These are phyloP conservation scores for Huntiella savannae DNA, from an alignment of 2,329 filamentous ascomycete genomes.

Conservation along the genomic window DNA sequence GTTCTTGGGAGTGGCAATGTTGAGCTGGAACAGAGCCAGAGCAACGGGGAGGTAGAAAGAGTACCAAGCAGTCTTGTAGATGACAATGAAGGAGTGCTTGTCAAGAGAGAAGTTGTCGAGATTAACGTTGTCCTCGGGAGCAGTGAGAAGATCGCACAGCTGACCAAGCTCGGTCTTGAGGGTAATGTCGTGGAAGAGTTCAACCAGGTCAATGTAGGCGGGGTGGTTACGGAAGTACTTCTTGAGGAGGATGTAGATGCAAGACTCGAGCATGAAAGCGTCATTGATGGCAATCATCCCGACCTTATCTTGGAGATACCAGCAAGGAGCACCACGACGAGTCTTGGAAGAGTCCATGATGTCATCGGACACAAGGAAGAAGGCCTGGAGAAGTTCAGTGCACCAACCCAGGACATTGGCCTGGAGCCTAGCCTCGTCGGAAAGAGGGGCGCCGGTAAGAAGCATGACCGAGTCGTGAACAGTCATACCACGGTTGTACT, in stretches of 20 bases:
- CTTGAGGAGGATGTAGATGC: slow-evolving; percentile 81
- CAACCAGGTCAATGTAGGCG: slow-evolving; percentile 74
- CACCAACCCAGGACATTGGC: slow-evolving; percentile 85
- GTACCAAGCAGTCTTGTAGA: slow-evolving; percentile 99
- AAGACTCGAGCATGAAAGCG: slow-evolving; percentile 80
- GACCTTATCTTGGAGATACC: slow-evolving; percentile 79
- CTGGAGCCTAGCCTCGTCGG: slow-evolving; percentile 69
- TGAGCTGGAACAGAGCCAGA: slow-evolving; percentile 68
- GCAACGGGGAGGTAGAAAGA: slow-evolving; percentile 96
- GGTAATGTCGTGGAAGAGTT: slow-evolving; percentile 89
- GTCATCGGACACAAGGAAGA: slow-evolving; percentile 96
- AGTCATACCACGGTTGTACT: slow-evolving; percentile 97
- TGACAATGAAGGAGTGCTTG: slow-evolving; percentile 96
- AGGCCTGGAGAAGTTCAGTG: slow-evolving; percentile 94
- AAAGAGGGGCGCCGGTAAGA: slow-evolving; percentile 52
- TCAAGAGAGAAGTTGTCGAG: slow-evolving; percentile 87
- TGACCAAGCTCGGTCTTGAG: slow-evolving; percentile 94
- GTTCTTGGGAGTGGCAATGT: slow-evolving; percentile 72
- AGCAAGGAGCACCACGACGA: slow-evolving; percentile 83
- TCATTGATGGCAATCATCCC: slow-evolving; percentile 98
- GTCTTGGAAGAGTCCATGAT: slow-evolving; percentile 97
- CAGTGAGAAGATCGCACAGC: slow-evolving; percentile 83
- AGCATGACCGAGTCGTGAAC: slow-evolving; percentile 79
- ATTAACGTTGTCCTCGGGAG: slow-evolving; percentile 82
- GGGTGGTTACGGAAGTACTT: slow-evolving; percentile 82